Percentiles rank a stretch among this genome's conserved stretches.
Evolutionary conservation across 768 basidiomycete genomes (phyloP).

Genomic region (Tubosaeta brunneosetosa): DNA sequence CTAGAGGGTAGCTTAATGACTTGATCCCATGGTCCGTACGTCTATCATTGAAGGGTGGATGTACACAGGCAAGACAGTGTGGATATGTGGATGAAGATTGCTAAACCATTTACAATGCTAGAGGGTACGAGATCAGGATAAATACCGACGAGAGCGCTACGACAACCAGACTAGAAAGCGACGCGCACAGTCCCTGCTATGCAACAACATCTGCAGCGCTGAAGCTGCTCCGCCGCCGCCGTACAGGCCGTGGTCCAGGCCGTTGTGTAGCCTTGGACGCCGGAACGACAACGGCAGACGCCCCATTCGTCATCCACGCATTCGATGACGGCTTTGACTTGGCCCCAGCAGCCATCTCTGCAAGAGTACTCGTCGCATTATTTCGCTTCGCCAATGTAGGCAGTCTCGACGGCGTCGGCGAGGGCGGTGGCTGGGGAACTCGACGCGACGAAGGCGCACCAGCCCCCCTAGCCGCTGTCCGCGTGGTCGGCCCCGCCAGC

Average conservation of each 20-base stretch:
- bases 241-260: conserved; percentile 67
- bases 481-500: conserved; percentile 49
- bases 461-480: conserved; percentile 37
- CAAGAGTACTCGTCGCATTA: conserved; percentile 42
- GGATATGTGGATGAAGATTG: conserved; percentile 14
- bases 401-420: conserved; percentile 70
- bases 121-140: conserved; percentile 22
- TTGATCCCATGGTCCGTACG: conserved; percentile 4
- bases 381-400: conserved; percentile 66
- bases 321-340: conserved; percentile 40
- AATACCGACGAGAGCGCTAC: conserved; percentile 21
- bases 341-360: conserved; percentile 43
- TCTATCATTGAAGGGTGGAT: conserved; percentile 12
- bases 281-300: conserved; percentile 63
- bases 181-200: conserved; percentile 30
- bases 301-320: conserved; percentile 77
- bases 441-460: conserved; percentile 33
- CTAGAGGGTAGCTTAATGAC: conserved; percentile 26
- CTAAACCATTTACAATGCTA: conserved; percentile 29
- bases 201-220: conserved; percentile 83
- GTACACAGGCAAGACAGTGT: conserved; percentile 19
- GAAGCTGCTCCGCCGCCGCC: conserved; percentile 81
- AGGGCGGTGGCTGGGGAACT: conserved; percentile 46
- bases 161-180: background rate
- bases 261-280: conserved; percentile 63